phyloP scores from a whole-genome alignment of 2,329 filamentous ascomycete species.

The Paracoccidioides brasiliensis region DNA sequence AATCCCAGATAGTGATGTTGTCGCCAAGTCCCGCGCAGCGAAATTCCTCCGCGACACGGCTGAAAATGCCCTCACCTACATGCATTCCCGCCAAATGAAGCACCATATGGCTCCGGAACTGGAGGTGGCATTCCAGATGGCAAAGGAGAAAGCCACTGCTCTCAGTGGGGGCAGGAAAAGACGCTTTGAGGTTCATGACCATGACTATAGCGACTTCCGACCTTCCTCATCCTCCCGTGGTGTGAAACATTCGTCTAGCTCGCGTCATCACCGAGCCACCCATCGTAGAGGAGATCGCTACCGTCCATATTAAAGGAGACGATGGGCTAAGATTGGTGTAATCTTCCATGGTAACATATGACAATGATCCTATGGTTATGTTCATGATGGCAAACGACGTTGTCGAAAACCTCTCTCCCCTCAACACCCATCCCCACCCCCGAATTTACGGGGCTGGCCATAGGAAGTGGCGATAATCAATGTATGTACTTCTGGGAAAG shows the following conservation, averaged over 20 bases:
- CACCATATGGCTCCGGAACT: constrained; percentile 23
- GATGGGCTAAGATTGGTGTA: not conserved
- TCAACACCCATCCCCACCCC: not conserved
- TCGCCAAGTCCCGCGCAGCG: constrained; percentile 17
- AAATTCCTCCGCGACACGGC: constrained; percentile 34
- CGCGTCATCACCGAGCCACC: not conserved
- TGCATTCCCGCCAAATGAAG: constrained; percentile 16
- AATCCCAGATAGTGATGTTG: constrained; percentile 14
- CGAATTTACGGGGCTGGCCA: too few relatives aligned
- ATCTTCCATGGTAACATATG: not conserved
- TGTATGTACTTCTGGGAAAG: too few relatives aligned
- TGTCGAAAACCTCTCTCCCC: not conserved
- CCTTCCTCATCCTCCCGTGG: not conserved
- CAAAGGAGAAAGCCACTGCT: constrained; percentile 23
- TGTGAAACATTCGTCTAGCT: not conserved
- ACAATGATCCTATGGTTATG: not conserved
- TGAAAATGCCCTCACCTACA: constrained; percentile 28
- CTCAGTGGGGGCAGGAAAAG: constrained; percentile 28
- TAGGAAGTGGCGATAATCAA: too few relatives aligned
- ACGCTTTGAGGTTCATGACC: constrained; percentile 14
- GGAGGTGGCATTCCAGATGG: constrained; percentile 20
- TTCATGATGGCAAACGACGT: not conserved
- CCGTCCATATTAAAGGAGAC: not conserved
- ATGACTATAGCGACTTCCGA: not conserved
- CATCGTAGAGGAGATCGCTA: not conserved